phyloP scores from a whole-genome alignment of 2,329 filamentous ascomycete species.

The Phialocephala sp. region DNA sequence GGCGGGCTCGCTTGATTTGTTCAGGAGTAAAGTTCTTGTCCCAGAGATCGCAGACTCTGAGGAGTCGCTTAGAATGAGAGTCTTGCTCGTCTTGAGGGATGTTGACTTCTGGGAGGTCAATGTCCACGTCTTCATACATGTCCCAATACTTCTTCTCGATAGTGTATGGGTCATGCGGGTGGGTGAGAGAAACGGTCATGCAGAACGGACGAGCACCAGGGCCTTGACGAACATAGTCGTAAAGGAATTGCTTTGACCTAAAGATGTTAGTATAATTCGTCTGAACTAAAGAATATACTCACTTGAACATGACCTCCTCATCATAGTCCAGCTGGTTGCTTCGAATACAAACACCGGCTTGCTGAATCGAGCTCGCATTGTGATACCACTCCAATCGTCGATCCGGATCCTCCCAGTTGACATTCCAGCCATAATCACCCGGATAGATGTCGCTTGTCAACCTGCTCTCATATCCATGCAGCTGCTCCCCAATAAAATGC shows the following conservation, averaged over 20 bases:
- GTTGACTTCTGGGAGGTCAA: slow-evolving; percentile 77
- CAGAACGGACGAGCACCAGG: slow-evolving; percentile 78
- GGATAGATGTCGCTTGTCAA: slow-evolving; percentile 97
- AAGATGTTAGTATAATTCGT: slow-evolving; percentile 20
- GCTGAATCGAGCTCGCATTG: slow-evolving; percentile 91
- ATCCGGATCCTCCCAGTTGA: slow-evolving; percentile 93
- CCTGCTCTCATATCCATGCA: slow-evolving; percentile 91
- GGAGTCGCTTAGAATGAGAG: slow-evolving; percentile 82
- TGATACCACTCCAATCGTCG: slow-evolving; percentile 92
- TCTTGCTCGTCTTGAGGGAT: slow-evolving; percentile 85
- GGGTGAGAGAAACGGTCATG: slow-evolving; percentile 88
- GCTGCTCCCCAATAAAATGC: slow-evolving; percentile 95
- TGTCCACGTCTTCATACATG: slow-evolving; percentile 86
- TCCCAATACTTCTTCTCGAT: slow-evolving; percentile 96
- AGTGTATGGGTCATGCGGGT: slow-evolving; percentile 94
- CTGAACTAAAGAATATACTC: slow-evolving; percentile 5
- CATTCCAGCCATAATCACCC: slow-evolving; percentile 91
- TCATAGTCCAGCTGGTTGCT: slow-evolving; percentile 97
- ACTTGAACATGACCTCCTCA: slow-evolving; percentile 91
- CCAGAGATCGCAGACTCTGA: slow-evolving; percentile 87
- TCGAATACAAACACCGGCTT: slow-evolving; percentile 85
- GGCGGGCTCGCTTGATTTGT: slow-evolving; percentile 82
- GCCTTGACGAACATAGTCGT: slow-evolving; percentile 86
- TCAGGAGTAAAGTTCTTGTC: slow-evolving; percentile 83
- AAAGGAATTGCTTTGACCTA: slow-evolving; percentile 81